Conservation (phyloP, 768 basidiomycete species). For the Hirschioporus abietinus region DNA sequence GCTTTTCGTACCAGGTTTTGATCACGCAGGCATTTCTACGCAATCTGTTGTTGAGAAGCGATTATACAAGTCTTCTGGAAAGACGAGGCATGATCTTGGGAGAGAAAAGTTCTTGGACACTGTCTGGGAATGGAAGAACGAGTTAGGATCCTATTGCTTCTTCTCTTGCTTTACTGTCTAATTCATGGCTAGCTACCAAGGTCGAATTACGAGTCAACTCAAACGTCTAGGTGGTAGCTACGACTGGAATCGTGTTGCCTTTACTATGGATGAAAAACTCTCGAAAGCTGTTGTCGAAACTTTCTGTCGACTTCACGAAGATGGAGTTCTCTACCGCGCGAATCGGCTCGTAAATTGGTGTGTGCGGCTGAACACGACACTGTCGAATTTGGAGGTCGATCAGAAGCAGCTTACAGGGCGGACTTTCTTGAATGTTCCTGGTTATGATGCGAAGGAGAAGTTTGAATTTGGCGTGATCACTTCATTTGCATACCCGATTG, state of each 20-base stretch:
- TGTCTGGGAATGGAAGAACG: constrained; percentile 96
- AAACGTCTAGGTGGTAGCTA: constrained; percentile 86
- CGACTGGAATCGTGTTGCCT: constrained; percentile 92
- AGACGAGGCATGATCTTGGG: constrained; percentile 91
- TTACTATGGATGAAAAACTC: constrained; percentile 86
- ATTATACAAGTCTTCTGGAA: constrained; percentile 73
- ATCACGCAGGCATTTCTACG: constrained; percentile 97
- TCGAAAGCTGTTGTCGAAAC: constrained; percentile 88
- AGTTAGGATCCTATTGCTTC: constrained; percentile 45
- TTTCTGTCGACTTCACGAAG: constrained; percentile 88
- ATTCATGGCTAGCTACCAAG: constrained; percentile 64
- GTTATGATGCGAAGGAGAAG: constrained; percentile 90
- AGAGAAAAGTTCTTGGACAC: constrained; percentile 86
- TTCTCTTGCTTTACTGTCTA: constrained; percentile 1
- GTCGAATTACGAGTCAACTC: constrained; percentile 86
- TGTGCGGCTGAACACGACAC: constrained; percentile 88
- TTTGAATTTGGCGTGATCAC: constrained; percentile 97
- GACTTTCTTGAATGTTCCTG: constrained; percentile 85
- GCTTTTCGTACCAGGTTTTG: constrained; percentile 90
- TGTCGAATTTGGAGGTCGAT: constrained; percentile 99
- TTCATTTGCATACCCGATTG: constrained; percentile 92
- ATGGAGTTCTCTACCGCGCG: constrained; percentile 89
- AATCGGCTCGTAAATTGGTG: constrained; percentile 99
- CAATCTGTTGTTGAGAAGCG: constrained; percentile 97
- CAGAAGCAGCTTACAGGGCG: constrained; percentile 84